Conservation (phyloP, 2,329 filamentous ascomycete species). For the Xylaria sp. region DNA sequence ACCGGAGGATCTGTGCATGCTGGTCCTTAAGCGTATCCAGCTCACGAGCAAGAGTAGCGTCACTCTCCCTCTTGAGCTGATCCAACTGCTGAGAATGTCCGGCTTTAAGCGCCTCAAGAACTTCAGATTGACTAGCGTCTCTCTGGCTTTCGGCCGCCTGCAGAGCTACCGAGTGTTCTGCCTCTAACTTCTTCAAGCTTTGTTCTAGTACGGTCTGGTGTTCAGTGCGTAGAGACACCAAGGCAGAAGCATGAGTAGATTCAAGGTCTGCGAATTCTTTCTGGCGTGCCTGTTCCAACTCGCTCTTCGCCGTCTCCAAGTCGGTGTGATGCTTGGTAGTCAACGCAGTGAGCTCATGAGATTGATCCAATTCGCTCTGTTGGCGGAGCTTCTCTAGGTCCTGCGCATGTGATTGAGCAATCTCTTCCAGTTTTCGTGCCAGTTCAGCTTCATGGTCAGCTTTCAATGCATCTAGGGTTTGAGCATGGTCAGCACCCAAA, state of each 20-base stretch:
- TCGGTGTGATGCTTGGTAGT: conserved; percentile 25
- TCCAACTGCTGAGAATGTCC: conserved; percentile 27
- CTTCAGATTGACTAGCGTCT: conserved; percentile 40
- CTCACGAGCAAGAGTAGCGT: conserved; percentile 28
- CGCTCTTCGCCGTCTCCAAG: conserved; percentile 33
- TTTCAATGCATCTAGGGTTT: conserved; percentile 41
- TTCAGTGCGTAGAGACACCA: conserved; percentile 41
- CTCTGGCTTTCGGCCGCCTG: conserved; percentile 42
- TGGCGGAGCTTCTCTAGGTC: conserved; percentile 41
- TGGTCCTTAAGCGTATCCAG: conserved; percentile 43
- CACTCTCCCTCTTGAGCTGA: conserved; percentile 21
- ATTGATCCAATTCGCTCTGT: conserved; percentile 36
- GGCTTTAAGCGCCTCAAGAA: conserved; percentile 38
- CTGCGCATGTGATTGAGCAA: conserved; percentile 35
- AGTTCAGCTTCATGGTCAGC: conserved; percentile 39
- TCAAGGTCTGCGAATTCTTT: conserved; percentile 32
- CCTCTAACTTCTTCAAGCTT: conserved; percentile 37
- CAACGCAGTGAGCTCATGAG: conserved; percentile 39
- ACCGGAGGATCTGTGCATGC: conserved; percentile 39
- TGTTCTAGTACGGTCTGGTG: conserved; percentile 41
- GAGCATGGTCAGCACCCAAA: conserved; percentile 38
- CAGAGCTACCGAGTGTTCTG: conserved; percentile 42
- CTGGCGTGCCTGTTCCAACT: conserved; percentile 31
- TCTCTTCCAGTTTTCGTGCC: conserved; percentile 41
- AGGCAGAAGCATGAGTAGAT: conserved; percentile 38